Evolutionary conservation across 2,329 filamentous ascomycete species (phyloP).

Genomic region (Colletotrichum paranaense): DNA sequence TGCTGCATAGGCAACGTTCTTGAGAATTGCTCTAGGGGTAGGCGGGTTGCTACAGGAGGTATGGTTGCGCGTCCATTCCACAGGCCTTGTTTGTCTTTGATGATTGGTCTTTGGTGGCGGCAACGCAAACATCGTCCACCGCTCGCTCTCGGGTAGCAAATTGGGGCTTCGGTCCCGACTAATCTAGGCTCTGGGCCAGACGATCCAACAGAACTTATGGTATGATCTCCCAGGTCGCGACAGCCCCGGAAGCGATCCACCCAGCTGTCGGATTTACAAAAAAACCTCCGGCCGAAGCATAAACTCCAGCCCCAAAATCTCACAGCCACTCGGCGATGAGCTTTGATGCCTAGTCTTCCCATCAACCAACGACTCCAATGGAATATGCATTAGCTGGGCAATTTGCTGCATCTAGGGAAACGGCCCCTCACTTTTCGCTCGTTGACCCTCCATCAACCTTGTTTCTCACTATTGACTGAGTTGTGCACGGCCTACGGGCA

Average conservation of each 20-base stretch:
- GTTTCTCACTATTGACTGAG: not conserved
- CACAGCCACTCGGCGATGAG: not conserved
- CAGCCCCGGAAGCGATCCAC: not conserved
- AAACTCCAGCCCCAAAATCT: not conserved
- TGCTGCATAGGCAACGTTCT: not conserved
- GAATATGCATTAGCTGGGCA: not conserved
- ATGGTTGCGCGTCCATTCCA: not conserved
- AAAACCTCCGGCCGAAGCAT: not conserved
- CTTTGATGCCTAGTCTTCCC: not conserved
- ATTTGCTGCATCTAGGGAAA: not conserved
- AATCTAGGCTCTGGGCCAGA: not conserved
- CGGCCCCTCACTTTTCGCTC: not conserved
- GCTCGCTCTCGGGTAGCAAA: not conserved
- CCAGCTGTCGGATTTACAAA: not conserved
- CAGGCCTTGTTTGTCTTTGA: not conserved
- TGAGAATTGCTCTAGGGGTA: not conserved
- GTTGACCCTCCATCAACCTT: not conserved
- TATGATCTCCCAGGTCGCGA: too few species aligned
- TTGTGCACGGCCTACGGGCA: not conserved
- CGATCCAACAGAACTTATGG: not conserved
- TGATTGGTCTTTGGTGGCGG: not conserved
- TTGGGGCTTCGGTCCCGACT: not conserved
- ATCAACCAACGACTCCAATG: not conserved
- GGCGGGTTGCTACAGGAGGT: not conserved
- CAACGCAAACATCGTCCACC: not conserved